Conservation (phyloP, 257 asterid species). For the Lithospermum erythrorhizon region DNA sequence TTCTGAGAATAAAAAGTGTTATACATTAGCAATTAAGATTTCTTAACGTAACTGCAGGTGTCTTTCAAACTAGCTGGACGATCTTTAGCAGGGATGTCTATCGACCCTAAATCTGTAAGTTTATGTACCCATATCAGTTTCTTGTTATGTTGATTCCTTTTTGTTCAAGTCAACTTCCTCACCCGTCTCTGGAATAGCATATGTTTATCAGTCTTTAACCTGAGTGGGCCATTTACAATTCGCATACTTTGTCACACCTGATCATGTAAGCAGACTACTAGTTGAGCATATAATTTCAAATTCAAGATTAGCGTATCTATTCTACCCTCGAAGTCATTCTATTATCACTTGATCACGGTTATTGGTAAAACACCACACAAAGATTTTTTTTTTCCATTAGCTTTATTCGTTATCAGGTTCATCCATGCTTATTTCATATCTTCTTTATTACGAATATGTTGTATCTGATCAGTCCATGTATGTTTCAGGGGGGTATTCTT, state of each 20-base stretch:
- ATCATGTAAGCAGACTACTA: too few relatives aligned
- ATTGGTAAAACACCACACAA: neutral
- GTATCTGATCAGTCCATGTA: neutral
- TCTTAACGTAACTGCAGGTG: slow-evolving; percentile 43
- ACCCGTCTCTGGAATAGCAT: neutral
- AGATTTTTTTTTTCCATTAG: too few relatives aligned
- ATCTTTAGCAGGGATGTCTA: slow-evolving; percentile 79
- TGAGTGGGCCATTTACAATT: neutral
- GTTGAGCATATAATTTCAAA: neutral
- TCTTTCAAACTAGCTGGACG: slow-evolving; percentile 84
- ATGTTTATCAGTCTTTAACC: neutral
- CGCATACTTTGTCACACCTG: neutral
- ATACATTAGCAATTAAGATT: neutral
- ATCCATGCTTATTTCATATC: neutral
- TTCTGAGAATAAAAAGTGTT: slow-evolving; percentile 9
- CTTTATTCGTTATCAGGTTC: neutral
- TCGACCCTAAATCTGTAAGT: slow-evolving; percentile 91
- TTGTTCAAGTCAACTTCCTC: neutral
- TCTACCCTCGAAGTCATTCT: neutral
- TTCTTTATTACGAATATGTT: neutral
- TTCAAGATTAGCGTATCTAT: neutral
- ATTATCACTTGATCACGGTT: neutral
- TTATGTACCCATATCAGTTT: neutral
- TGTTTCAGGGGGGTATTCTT: neutral
- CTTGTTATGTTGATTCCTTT: neutral